A percentile compares a stretch with the other conserved stretches of the same genome.
Conservation (phyloP, 164 flowering plant species). For the Protea cynaroides region DNA sequence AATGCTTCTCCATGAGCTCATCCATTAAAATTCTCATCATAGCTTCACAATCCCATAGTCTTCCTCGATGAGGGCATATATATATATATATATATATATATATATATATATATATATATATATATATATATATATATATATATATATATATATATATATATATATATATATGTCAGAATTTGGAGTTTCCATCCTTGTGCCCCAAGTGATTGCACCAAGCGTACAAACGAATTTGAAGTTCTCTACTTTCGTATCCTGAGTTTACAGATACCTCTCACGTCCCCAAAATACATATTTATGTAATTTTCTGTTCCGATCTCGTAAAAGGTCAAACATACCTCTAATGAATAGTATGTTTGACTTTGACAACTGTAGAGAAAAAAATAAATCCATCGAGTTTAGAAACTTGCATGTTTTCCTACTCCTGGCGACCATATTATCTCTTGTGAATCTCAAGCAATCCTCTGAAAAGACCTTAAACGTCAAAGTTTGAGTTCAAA, state of each 20-base stretch:
- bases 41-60: constrained; percentile 39
- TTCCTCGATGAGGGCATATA: constrained; percentile 54
- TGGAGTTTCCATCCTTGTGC: constrained; percentile 34
- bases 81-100: no score
- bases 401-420: not conserved
- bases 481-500: not conserved
- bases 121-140: no score
- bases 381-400: not conserved
- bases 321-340: not conserved
- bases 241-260: not conserved
- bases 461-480: not conserved
- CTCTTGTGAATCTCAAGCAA: not conserved
- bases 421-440: not conserved
- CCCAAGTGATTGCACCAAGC: constrained; percentile 4
- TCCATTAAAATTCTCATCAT: constrained; percentile 79
- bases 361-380: not conserved
- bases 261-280: not conserved
- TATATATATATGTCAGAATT: no score
- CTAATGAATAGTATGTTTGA: not conserved
- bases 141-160: no score
- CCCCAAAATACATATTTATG: not conserved
- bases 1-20: constrained; percentile 65
- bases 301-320: not conserved
- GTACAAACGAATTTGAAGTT: not conserved
- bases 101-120: no score